These are phyloP conservation scores for Pilasporangium apinafurcum DNA, from an alignment of 352 stramenopile genomes.

Conservation along the genomic window DNA sequence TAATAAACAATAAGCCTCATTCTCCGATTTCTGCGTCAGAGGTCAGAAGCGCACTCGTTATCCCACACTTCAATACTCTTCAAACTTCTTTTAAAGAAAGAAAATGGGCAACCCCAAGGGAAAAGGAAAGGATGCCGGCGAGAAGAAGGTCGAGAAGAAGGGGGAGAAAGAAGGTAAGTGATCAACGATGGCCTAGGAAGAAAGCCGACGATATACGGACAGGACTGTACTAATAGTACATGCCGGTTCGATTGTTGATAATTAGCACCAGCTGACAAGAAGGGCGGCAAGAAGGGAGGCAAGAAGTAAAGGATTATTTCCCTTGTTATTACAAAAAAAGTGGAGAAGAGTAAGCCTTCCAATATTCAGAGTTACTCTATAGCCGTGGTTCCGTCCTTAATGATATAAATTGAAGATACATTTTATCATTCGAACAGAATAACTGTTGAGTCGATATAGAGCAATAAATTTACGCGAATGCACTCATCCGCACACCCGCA, in stretches of 20 bases:
- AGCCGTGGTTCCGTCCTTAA: too few species aligned
- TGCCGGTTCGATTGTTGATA: neutral
- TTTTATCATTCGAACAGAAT: neutral
- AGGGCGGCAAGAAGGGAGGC: slow-evolving; percentile 33
- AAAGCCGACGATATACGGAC: too few species aligned
- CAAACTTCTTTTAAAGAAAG: neutral
- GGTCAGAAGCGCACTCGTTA: neutral
- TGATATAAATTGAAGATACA: neutral
- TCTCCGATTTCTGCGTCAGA: too few species aligned
- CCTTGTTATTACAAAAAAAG: neutral
- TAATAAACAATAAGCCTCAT: too few species aligned
- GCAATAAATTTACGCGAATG: too few species aligned
- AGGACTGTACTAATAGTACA: too few species aligned
- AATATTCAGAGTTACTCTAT: too few species aligned
- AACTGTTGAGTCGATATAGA: too few species aligned
- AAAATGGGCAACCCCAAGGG: neutral
- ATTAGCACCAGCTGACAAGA: slow-evolving; percentile 14
- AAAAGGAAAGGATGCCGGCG: slow-evolving; percentile 10
- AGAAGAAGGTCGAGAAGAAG: slow-evolving; percentile 21
- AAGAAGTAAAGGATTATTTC: slow-evolving; percentile 18
- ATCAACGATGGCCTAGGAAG: too few species aligned
- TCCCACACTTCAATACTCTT: neutral
- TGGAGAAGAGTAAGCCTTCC: too few species aligned
- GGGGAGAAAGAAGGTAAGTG: slow-evolving; percentile 12
- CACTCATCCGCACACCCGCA: too few species aligned